Evolutionary conservation across 2,329 filamentous ascomycete species (phyloP).

Genomic region (Calonectria fujianensis): DNA sequence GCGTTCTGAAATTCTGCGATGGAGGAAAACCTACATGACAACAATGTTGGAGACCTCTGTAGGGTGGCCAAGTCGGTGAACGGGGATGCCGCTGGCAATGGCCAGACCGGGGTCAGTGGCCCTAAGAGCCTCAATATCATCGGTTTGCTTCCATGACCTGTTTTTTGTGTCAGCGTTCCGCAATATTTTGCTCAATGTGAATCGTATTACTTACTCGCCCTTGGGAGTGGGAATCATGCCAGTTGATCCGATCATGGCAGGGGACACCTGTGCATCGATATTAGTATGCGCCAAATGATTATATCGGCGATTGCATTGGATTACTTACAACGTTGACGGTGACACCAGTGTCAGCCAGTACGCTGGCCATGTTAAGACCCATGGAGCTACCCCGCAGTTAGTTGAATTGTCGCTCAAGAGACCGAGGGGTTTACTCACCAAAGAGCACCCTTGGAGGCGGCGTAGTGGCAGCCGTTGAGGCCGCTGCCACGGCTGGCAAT

Average conservation of each 20-base stretch:
- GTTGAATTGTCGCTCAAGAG: constrained; percentile 15
- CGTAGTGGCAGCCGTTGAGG: constrained; percentile 60
- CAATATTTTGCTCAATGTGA: rapidly evolving
- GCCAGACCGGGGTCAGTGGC: constrained; percentile 59
- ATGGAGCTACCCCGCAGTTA: constrained; percentile 54
- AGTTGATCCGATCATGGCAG: constrained; percentile 60
- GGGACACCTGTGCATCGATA: constrained; percentile 50
- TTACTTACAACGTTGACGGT: constrained; percentile 58
- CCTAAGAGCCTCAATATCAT: constrained; percentile 55
- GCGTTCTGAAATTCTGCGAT: too few relatives aligned
- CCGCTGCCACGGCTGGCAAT: constrained; percentile 60
- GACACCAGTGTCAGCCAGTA: constrained; percentile 57
- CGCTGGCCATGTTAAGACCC: constrained; percentile 58
- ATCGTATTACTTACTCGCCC: constrained; percentile 46
- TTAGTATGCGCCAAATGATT: background rate
- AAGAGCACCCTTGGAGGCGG: constrained; percentile 58
- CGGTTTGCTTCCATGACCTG: constrained; percentile 57
- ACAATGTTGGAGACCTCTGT: constrained; percentile 60
- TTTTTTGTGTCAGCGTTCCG: background rate
- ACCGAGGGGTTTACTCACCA: constrained; percentile 37
- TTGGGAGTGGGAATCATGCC: constrained; percentile 60
- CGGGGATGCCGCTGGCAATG: constrained; percentile 59
- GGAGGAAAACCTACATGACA: constrained; percentile 54
- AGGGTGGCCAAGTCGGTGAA: constrained; percentile 58
- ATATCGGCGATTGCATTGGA: background rate